A percentile compares a stretch with the other conserved stretches of the same genome.
Evolutionary conservation across 2,329 filamentous ascomycete species (phyloP).

Genomic region (Pseudogymnoascus sp.): DNA sequence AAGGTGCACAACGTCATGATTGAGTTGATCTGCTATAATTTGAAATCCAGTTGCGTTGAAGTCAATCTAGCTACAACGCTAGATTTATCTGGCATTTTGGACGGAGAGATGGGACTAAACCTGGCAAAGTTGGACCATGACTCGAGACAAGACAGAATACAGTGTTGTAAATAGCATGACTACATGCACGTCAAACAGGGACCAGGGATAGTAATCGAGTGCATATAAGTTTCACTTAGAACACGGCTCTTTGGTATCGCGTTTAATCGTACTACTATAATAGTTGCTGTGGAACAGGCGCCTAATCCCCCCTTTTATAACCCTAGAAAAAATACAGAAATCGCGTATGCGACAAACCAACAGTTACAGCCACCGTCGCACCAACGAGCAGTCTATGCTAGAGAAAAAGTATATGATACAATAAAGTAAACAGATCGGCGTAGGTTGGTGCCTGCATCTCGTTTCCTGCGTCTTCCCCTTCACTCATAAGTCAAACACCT

Average conservation of each 20-base stretch:
- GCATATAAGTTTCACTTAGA: neutral
- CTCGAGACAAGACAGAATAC: neutral
- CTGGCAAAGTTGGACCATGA: neutral
- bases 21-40: neutral
- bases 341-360: neutral
- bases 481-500: neutral
- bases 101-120: neutral
- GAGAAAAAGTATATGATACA: slow-evolving; percentile 7
- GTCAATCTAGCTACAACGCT: neutral
- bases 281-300: slow-evolving; percentile 4
- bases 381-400: neutral
- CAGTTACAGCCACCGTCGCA: neutral
- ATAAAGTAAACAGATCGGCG: neutral
- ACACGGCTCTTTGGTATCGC: neutral
- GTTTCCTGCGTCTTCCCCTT: neutral
- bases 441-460: slow-evolving; percentile 1
- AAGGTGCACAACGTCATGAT: neutral
- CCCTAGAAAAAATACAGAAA: slow-evolving; percentile 6
- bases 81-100: neutral
- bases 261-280: slow-evolving; percentile 2
- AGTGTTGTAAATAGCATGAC: neutral
- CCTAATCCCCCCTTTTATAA: slow-evolving; percentile 6
- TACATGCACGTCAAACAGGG: neutral
- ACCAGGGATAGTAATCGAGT: neutral
- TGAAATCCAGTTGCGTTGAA: neutral